Percentiles rank a stretch among this genome's conserved stretches.
These are phyloP conservation scores for Trichophyton benhamiae DNA, from an alignment of 2,329 filamentous ascomycete genomes.

Conservation along the genomic window DNA sequence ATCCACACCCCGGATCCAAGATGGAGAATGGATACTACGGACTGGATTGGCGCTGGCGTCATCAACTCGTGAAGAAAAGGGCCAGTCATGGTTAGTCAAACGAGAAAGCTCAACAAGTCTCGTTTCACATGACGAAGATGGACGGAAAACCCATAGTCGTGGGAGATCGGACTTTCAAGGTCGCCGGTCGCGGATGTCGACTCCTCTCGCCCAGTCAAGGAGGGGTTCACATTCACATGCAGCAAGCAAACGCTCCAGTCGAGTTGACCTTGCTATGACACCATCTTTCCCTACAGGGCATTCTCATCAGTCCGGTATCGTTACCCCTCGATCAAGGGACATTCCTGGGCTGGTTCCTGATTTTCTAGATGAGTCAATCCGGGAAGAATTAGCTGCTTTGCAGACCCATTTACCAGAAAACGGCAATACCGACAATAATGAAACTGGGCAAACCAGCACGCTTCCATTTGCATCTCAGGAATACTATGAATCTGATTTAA, in stretches of 20 bases:
- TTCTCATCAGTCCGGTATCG: slow-evolving; percentile 7
- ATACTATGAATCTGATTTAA: slow-evolving; percentile 15
- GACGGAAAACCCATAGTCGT: slow-evolving; percentile 15
- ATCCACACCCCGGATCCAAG: slow-evolving; percentile 15
- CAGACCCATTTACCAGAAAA: slow-evolving; percentile 7
- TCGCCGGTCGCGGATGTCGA: slow-evolving; percentile 26
- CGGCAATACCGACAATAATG: slow-evolving; percentile 14
- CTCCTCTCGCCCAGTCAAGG: slow-evolving; percentile 23
- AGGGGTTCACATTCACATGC: slow-evolving; percentile 24
- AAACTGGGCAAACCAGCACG: neutral
- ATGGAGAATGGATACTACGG: slow-evolving; percentile 49
- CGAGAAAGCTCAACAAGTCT: slow-evolving; percentile 45
- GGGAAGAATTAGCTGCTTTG: slow-evolving; percentile 25
- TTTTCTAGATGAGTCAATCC: slow-evolving; percentile 37
- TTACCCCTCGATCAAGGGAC: slow-evolving; percentile 5
- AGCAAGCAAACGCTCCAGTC: slow-evolving; percentile 24
- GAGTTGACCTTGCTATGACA: slow-evolving; percentile 28
- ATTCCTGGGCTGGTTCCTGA: slow-evolving; percentile 30
- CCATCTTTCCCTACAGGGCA: slow-evolving; percentile 14
- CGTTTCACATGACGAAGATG: slow-evolving; percentile 27
- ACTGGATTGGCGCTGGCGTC: slow-evolving; percentile 46
- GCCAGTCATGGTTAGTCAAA: slow-evolving; percentile 49
- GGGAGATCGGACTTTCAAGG: slow-evolving; percentile 19
- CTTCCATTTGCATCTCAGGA: slow-evolving; percentile 14
- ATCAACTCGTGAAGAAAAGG: slow-evolving; percentile 47